These are phyloP conservation scores for Paxillus involutus DNA, from an alignment of 768 basidiomycete species.

Conservation along the genomic window DNA sequence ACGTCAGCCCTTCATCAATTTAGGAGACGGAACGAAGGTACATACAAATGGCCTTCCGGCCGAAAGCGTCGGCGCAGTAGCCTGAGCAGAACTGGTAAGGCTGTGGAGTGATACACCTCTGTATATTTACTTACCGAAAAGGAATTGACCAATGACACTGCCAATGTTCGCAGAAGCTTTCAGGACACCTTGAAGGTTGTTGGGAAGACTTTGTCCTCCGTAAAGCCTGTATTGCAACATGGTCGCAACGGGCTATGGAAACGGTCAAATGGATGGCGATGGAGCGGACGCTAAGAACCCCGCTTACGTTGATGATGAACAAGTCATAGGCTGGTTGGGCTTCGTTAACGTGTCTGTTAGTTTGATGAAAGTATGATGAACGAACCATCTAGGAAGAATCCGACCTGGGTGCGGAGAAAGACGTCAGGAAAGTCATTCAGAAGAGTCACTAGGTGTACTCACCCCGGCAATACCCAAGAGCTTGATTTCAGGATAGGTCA, in stretches of 20 bases:
- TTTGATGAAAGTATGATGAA: not conserved
- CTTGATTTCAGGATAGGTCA: slow-evolving; percentile 53
- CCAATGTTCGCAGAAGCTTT: no score
- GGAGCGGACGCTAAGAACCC: not conserved
- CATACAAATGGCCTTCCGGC: slow-evolving; percentile 67
- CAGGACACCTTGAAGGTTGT: no score
- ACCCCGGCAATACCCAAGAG: slow-evolving; percentile 63
- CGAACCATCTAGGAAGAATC: slow-evolving; percentile 71
- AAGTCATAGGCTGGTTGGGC: slow-evolving; percentile 60
- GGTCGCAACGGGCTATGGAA: slow-evolving; percentile 56
- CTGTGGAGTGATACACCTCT: not conserved
- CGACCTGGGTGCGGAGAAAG: slow-evolving; percentile 42
- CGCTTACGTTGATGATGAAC: slow-evolving; percentile 65
- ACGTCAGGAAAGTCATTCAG: not conserved
- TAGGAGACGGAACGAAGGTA: not conserved
- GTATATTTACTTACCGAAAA: slow-evolving; percentile 37
- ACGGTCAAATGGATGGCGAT: not conserved
- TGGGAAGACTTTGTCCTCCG: no score
- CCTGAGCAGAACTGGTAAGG: slow-evolving; percentile 32
- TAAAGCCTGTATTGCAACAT: no score
- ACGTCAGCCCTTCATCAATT: not conserved
- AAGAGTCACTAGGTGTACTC: slow-evolving; percentile 16
- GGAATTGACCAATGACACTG: no score
- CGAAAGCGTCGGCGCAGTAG: slow-evolving; percentile 64
- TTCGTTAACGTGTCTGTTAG: slow-evolving; percentile 3